phyloP scores from a whole-genome alignment of 2,329 filamentous ascomycete genomes.

The Teratosphaeria gauchensis region DNA sequence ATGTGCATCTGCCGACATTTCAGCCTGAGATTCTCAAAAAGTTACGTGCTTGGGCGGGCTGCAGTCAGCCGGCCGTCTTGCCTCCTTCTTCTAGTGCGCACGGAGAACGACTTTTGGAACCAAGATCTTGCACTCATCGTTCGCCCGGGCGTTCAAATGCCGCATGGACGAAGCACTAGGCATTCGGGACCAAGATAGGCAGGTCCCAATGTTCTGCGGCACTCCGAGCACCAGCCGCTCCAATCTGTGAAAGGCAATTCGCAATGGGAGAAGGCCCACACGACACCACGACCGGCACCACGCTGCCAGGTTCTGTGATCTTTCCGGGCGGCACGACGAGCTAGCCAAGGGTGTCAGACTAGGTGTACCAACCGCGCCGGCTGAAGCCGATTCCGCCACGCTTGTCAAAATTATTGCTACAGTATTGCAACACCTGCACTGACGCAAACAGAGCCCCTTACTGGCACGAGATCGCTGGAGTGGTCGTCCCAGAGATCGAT shows the following conservation, averaged over 20 bases:
- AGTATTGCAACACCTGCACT: neutral
- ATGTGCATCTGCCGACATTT: neutral
- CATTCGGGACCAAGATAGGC: neutral
- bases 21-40: neutral
- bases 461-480: neutral
- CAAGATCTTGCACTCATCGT: neutral
- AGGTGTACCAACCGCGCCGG: neutral
- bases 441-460: neutral
- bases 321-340: neutral
- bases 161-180: neutral
- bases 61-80: neutral
- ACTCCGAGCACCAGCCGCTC: neutral
- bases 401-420: neutral
- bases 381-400: neutral
- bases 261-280: neutral
- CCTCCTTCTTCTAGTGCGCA: neutral
- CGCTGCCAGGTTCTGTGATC: neutral
- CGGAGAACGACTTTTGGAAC: neutral
- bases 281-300: neutral
- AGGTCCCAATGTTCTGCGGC: neutral
- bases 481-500: neutral
- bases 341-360: neutral
- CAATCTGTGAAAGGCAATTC: neutral
- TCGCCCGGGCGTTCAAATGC: neutral
- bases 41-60: neutral